phyloP scores from a whole-genome alignment of 1,139 yeast genomes.

The Kodamaea plutei region DNA sequence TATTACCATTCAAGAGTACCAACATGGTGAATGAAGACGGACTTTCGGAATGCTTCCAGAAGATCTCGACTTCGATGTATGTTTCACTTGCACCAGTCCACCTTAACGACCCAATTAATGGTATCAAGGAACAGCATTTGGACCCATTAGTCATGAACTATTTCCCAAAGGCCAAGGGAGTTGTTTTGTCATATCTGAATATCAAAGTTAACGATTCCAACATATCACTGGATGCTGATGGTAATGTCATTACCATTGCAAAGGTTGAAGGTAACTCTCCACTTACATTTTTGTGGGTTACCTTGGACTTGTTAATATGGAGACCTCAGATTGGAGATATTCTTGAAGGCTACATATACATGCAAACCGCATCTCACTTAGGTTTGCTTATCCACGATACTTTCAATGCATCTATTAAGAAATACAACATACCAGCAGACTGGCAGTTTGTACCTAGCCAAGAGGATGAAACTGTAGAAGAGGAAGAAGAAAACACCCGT shows the following conservation, averaged over 20 bases:
- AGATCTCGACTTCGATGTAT: conserved; percentile 61
- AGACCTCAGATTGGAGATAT: conserved; percentile 80
- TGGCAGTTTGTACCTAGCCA: conserved; percentile 86
- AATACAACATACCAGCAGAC: conserved; percentile 71
- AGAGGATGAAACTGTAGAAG: conserved; percentile 47
- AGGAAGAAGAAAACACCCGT: conserved; percentile 21
- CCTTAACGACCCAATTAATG: conserved; percentile 63
- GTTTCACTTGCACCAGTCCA: conserved; percentile 85
- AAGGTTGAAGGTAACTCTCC: conserved; percentile 79
- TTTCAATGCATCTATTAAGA: conserved; percentile 88
- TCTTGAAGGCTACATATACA: conserved; percentile 80
- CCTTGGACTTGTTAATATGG: conserved; percentile 86
- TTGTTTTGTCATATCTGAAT: conserved; percentile 74
- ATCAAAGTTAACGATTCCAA: conserved; percentile 39
- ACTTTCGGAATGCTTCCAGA: conserved; percentile 61
- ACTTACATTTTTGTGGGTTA: conserved; percentile 81
- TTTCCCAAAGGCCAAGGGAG: conserved; percentile 70
- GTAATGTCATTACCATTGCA: conserved; percentile 40
- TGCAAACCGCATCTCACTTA: conserved; percentile 94
- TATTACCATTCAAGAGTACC: conserved; percentile 24
- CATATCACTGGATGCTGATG: conserved; percentile 28
- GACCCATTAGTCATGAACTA: conserved; percentile 88
- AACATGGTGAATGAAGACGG: conserved; percentile 38
- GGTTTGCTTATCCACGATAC: conserved; percentile 89
- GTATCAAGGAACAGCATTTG: conserved; percentile 80